Evolutionary conservation across 345 rosid genomes (phyloP), one percentile per base, ranked within the genome.

Genomic region (Gossypium bickii): DNA sequence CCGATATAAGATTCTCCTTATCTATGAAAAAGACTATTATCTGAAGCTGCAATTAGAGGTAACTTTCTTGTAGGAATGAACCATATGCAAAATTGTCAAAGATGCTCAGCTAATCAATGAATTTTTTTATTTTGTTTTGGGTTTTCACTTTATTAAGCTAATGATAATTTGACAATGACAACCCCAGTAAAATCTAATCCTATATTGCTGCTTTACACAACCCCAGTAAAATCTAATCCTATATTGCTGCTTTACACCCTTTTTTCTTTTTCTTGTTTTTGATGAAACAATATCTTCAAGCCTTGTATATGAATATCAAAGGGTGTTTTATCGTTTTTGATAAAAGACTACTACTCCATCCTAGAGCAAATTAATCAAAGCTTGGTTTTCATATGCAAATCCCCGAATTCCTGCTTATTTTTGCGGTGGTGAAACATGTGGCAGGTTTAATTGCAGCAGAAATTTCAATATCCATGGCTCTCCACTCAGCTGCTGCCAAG

Each of bases 11-110:
- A 5, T 34, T 34, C 41, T 34, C 41, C 7, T 34, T 5, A 34
- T 34, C 41, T 34, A 34, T 34, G 41, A 34, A 34, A 34, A 34
- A 34, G 41, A 5, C 41, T 47, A 2, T 9, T 47, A 47, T 11
- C 51, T 1, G 13, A 47, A 47, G 51, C 51, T 24, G 22, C 2
- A 63, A 61, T n/a, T 44, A 45, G 13, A 15, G 44, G 24, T 69
- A 11, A 49, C 16, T 49, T 68, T 0, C 20, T 70, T 29, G 61
- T 13, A 6, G 27, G 16, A 51, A 34, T 69, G 51, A 44, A 18
- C 73, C 47, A 70, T 25, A 45, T 34, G 60, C 60, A 52, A 29
- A 15, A 52, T 52, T 70, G 52, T 70, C 73, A 70, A 70, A 70
- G 73, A 52, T 70, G 17, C 73, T 70, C 13, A 52, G 61, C 73